Percentiles rank a stretch among this genome's conserved stretches.
These are phyloP conservation scores for Lachnellula cervina DNA, from an alignment of 2,329 filamentous ascomycete genomes.

Conservation along the genomic window DNA sequence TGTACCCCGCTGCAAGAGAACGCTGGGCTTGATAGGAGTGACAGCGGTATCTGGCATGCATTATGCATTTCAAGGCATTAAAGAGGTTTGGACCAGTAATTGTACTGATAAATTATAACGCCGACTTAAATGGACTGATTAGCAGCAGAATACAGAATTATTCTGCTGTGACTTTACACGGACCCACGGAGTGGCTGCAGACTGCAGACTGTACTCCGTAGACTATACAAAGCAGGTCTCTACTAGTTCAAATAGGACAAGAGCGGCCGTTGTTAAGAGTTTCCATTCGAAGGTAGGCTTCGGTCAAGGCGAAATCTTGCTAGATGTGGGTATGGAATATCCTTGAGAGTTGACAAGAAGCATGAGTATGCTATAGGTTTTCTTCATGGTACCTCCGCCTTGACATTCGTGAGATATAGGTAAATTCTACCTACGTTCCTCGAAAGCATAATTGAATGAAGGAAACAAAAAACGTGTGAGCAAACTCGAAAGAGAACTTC, in stretches of 20 bases:
- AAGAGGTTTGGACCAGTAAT: too few relatives aligned
- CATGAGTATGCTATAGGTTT: not conserved
- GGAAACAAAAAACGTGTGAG: too few relatives aligned
- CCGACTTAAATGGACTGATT: not conserved
- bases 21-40: conserved; percentile 1
- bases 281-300: not conserved
- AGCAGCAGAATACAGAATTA: not conserved
- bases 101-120: not conserved
- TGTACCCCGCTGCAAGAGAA: not conserved
- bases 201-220: too few relatives aligned
- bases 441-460: too few relatives aligned
- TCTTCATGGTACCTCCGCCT: too few relatives aligned
- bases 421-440: too few relatives aligned
- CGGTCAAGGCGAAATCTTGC: not conserved
- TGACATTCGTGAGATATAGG: too few relatives aligned
- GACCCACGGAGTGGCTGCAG: not conserved
- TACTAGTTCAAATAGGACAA: conserved; percentile 1
- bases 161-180: not conserved
- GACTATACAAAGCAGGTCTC: too few relatives aligned
- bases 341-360: not conserved
- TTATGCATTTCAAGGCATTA: not conserved
- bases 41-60: not conserved
- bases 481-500: too few relatives aligned
- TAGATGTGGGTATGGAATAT: not conserved
- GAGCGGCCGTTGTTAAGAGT: not conserved